Base-by-base conservation (phyloP, 2,329 filamentous ascomycete genomes). In the Ceratocystiopsis sp. region DNA sequence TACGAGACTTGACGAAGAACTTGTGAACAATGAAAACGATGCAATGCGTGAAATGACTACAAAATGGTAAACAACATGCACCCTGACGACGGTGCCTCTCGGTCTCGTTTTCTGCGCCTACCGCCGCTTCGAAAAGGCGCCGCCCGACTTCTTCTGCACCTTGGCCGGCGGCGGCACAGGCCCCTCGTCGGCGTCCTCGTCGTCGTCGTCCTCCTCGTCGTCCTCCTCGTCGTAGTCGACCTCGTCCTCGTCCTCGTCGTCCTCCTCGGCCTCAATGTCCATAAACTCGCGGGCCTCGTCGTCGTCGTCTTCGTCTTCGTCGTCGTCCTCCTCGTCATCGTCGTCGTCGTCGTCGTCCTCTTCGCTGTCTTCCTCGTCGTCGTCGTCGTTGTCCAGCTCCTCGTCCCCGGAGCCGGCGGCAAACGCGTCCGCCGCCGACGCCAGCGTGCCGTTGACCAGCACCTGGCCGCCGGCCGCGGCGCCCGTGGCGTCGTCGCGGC, bases 271-370 rank as follows among this genome's bases (percentile, higher is more conserved):
- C 4, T 21, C 42, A 3, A 41, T 43, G 2, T 38, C 43, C 3
- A 38, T 41, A 11, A 37, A 37, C 19, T 48, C 48, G 32, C 78
- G 71, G 29, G 77, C 71, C 29, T 80, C 77, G 53, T 86, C 73
- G 1, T 84, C 86, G 58, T 95, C 87, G 2, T 95, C 83, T 57
- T 91, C 94, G 42, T 94, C 80, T 5, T 93, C 70, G 17, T 71
- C 75, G n/a, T 75, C 76, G 49, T 84, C 79, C 35, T 80, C 78
- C 9, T 81, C 71, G 4, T 74, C 63, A 3, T 65, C 65, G 3
- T 64, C 69, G 7, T 41, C 39, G 3, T 44, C 36, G 12, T 40
- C 42, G 15, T 43, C 41, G 13, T 47, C 48, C 8, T 25, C 47
- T 32, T 50, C 51, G 15, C 48, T 49, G 5, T 48, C 68, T 16